Percentiles rank a stretch among this genome's conserved stretches.
Conservation (phyloP, 345 rosid genomes). For the Gossypium sturtianum region DNA sequence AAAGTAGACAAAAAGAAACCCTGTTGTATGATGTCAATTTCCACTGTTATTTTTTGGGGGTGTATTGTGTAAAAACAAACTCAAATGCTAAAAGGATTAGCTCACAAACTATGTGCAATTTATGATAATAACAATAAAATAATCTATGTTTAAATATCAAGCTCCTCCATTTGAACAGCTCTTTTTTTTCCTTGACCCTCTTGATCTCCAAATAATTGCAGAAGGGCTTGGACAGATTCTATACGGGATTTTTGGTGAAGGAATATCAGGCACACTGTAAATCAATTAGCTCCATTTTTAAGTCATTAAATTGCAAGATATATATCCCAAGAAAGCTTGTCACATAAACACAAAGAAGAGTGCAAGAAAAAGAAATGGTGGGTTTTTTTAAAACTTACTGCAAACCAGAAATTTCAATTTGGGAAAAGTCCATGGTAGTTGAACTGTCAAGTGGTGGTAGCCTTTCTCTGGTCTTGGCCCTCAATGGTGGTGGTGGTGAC, state of each 20-base stretch:
- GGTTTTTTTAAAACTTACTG: slow-evolving; percentile 32
- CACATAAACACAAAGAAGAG: neutral
- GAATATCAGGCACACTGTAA: slow-evolving; percentile 58
- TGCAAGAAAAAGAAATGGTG: slow-evolving; percentile 3
- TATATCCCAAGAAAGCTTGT: no score
- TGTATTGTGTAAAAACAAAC: neutral
- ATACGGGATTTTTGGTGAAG: slow-evolving; percentile 61
- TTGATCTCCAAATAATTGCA: slow-evolving; percentile 78
- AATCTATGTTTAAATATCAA: neutral
- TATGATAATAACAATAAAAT: neutral
- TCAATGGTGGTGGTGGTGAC: neutral
- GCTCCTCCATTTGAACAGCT: slow-evolving; percentile 1
- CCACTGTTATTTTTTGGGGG: neutral
- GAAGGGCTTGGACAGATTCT: slow-evolving; percentile 63
- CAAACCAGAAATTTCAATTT: slow-evolving; percentile 47
- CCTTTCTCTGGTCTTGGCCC: slow-evolving; percentile 11
- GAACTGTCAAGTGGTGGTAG: slow-evolving; percentile 26
- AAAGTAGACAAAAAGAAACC: neutral
- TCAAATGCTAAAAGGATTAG: neutral
- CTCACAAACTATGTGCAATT: neutral
- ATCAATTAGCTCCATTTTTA: neutral
- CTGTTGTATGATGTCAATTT: neutral
- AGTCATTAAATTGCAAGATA: no score
- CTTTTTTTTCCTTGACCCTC: slow-evolving; percentile 38
- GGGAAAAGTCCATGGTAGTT: slow-evolving; percentile 65